Conservation (phyloP, 495 filamentous ascomycete species). For the Umbilicaria muhlenbergii region DNA sequence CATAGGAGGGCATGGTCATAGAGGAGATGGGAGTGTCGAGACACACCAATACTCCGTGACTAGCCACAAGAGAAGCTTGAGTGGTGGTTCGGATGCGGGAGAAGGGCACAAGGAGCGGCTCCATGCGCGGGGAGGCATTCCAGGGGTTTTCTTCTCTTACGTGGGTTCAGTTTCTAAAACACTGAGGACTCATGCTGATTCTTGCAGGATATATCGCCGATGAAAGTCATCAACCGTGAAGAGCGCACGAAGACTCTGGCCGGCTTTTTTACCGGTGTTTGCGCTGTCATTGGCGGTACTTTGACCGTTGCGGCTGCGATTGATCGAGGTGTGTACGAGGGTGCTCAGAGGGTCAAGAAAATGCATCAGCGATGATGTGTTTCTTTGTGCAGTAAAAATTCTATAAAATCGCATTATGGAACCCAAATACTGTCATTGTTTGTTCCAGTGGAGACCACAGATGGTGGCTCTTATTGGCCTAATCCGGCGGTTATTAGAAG, state of each 20-base stretch:
- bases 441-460: too few species aligned
- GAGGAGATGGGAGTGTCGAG: slow-evolving; percentile 63
- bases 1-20: slow-evolving; percentile 12
- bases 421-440: too few species aligned
- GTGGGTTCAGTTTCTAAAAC: slow-evolving; percentile 26
- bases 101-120: slow-evolving; percentile 82
- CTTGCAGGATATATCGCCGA: slow-evolving; percentile 82
- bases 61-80: slow-evolving; percentile 75
- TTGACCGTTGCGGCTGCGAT: slow-evolving; percentile 90
- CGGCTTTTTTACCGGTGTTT: slow-evolving; percentile 83
- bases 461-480: too few species aligned
- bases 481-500: too few species aligned
- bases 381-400: background rate
- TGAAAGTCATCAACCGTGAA: slow-evolving; percentile 99
- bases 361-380: slow-evolving; percentile 35
- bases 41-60: slow-evolving; percentile 98
- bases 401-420: too few species aligned
- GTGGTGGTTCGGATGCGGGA: slow-evolving; percentile 62
- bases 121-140: slow-evolving; percentile 81
- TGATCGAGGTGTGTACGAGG: slow-evolving; percentile 85
- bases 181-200: slow-evolving; percentile 1
- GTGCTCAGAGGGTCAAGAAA: slow-evolving; percentile 70
- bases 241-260: slow-evolving; percentile 72
- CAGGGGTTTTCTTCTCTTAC: slow-evolving; percentile 96
- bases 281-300: slow-evolving; percentile 87